Percentiles rank a stretch among this genome's conserved stretches.
phyloP scores from a whole-genome alignment of 75 land plant species.

The Picea glauca region DNA sequence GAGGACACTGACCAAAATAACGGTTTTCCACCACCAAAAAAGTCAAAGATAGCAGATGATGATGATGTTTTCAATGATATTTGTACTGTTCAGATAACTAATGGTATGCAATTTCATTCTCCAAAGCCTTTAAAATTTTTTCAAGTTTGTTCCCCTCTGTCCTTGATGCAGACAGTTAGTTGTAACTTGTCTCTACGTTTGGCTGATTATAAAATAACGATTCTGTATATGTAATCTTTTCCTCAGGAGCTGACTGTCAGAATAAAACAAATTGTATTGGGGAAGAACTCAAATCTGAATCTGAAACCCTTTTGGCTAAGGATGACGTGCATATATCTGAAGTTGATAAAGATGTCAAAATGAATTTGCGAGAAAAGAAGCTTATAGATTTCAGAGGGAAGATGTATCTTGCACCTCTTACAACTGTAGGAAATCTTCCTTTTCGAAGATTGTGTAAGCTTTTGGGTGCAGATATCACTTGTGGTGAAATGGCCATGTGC shows the following conservation, averaged over 20 bases:
- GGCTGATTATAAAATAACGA: background rate
- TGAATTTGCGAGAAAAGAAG: constrained; percentile 81
- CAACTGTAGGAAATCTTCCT: constrained; percentile 98
- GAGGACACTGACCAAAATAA: constrained; percentile 13
- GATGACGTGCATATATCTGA: constrained; percentile 10
- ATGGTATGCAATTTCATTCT: constrained; percentile 1
- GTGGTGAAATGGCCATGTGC: constrained; percentile 99
- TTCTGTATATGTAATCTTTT: background rate
- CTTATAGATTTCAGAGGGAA: constrained; percentile 89
- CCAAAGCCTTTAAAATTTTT: background rate
- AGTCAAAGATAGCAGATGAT: constrained; percentile 37
- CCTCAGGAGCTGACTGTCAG: background rate
- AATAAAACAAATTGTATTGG: background rate
- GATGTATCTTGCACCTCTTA: constrained; percentile 94
- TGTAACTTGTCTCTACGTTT: background rate
- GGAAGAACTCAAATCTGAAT: constrained; percentile 5
- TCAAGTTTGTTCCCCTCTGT: background rate
- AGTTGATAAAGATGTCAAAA: constrained; percentile 43
- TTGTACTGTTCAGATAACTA: background rate
- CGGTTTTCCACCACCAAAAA: constrained; percentile 41
- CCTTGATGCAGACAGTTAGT: background rate
- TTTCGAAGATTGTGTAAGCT: constrained; percentile 88
- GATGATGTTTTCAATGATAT: background rate
- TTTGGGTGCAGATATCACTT: constrained; percentile 95
- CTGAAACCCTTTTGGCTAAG: constrained; percentile 7